phyloP scores from a whole-genome alignment of 2,329 filamentous ascomycete species.

The Camillea tinctor region DNA sequence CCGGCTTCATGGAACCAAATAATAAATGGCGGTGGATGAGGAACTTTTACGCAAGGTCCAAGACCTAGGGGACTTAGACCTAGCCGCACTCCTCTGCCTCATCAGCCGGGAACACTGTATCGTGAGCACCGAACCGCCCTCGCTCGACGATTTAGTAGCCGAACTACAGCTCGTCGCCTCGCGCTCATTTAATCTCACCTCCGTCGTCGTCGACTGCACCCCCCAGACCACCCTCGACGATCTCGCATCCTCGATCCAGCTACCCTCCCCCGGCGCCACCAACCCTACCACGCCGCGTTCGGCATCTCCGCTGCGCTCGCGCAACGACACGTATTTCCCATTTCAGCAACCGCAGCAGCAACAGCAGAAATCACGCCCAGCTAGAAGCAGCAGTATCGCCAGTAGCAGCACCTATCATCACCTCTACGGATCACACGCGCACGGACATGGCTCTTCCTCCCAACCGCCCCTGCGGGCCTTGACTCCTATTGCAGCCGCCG shows the following conservation, averaged over 20 bases:
- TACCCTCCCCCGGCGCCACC: constrained; percentile 32
- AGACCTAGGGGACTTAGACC: constrained; percentile 79
- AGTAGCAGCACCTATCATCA: background rate
- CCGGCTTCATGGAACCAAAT: background rate
- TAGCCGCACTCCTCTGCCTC: constrained; percentile 80
- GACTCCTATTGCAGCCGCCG: background rate
- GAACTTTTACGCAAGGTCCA: constrained; percentile 68
- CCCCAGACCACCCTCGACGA: constrained; percentile 74
- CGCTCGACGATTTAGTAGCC: constrained; percentile 65
- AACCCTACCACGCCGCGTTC: constrained; percentile 23
- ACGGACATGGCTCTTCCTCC: background rate
- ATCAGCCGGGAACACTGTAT: constrained; percentile 84
- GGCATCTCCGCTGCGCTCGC: constrained; percentile 24
- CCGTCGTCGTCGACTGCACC: constrained; percentile 70
- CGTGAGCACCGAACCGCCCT: constrained; percentile 66
- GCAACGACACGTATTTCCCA: constrained; percentile 19
- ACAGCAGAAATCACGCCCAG: background rate
- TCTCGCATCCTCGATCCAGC: constrained; percentile 70
- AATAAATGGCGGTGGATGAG: constrained; percentile 56
- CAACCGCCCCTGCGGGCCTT: background rate
- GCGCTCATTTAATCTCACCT: constrained; percentile 70
- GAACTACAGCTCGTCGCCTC: constrained; percentile 72
- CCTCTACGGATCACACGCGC: background rate
- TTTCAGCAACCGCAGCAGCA: background rate
- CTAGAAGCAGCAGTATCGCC: background rate